These are phyloP conservation scores for Pleurostoma richardsiae DNA, from an alignment of 2,329 filamentous ascomycete genomes.

Conservation along the genomic window DNA sequence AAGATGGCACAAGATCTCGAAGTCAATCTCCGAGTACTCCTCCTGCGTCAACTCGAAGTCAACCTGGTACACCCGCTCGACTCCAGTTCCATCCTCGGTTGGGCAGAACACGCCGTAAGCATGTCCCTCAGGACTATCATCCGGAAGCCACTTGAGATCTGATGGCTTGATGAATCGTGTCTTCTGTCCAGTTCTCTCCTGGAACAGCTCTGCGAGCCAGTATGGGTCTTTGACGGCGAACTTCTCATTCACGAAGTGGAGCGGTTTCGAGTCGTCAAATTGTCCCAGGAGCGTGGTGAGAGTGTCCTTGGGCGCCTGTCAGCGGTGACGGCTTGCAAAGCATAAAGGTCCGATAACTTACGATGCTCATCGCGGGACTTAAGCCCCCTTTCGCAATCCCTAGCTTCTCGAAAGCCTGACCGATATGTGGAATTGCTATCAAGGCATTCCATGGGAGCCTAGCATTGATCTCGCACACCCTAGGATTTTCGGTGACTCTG, in stretches of 20 bases:
- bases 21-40: background rate
- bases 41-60: slow-evolving; percentile 2
- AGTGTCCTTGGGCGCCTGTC: background rate
- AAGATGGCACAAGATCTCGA: slow-evolving; percentile 1
- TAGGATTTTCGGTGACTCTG: background rate
- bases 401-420: background rate
- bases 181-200: background rate
- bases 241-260: slow-evolving; percentile 2
- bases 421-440: background rate
- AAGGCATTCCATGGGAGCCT: slow-evolving; percentile 1
- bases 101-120: background rate
- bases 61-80: slow-evolving; percentile 1
- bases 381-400: background rate
- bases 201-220: slow-evolving; percentile 1
- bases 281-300: background rate
- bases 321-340: background rate
- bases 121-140: background rate
- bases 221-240: background rate
- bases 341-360: background rate
- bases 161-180: slow-evolving; percentile 1
- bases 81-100: background rate
- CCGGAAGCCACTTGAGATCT: slow-evolving; percentile 1
- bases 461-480: slow-evolving; percentile 1
- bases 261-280: slow-evolving; percentile 1
- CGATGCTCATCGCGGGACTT: background rate